Evolutionary conservation across 2,329 filamentous ascomycete genomes (phyloP), one percentile per base, ranked within the genome.

Genomic region (Fusarium duplospermum): DNA sequence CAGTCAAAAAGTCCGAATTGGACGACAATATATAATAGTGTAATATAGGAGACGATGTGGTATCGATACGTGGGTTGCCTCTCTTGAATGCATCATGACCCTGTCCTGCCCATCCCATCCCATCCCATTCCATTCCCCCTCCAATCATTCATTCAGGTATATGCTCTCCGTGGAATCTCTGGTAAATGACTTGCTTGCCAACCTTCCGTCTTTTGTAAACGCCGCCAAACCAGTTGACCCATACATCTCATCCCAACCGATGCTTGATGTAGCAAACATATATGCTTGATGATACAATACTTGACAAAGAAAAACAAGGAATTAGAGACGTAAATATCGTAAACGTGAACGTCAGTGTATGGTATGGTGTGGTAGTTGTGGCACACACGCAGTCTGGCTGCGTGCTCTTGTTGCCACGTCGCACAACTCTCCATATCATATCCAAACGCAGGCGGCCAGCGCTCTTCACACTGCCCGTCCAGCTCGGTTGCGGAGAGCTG

Each of bases 21-120:
- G 65, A 72, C 56, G 62, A 31, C 7, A 47, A 57, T 71, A 29
- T 73, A 70, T 67, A 52, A 31, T 52, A 52, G 64, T 64, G 50
- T 67, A 52, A 61, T 54, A 47, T 70, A 76, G 69, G 67, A 72
- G 66, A 75, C 72, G 76, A 75, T 67, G 76, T 77, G 76, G 76
- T 78, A 77, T 77, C 76, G 76, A 70, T 72, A 76, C 63, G 73
- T 74, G 62, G 63, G 62, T 66, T 77, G 76, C 68, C 70, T 69
- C 71, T 66, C 67, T 69, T 57, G 52, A 64, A 72, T 76, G 72
- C 76, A 77, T 77, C 62, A 58, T 69, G 20, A 63, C 67, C 71
- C 57, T 66, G 61, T 50, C 38, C 38, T 6, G 13, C 20, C n/a
- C 40, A 42, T 42, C 13, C 47, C 38, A 11, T 42, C n/a, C n/a